Percentiles rank a stretch among this genome's conserved stretches.
These are phyloP conservation scores for Gautieria morchelliformis DNA, from an alignment of 768 basidiomycete species.

Conservation along the genomic window DNA sequence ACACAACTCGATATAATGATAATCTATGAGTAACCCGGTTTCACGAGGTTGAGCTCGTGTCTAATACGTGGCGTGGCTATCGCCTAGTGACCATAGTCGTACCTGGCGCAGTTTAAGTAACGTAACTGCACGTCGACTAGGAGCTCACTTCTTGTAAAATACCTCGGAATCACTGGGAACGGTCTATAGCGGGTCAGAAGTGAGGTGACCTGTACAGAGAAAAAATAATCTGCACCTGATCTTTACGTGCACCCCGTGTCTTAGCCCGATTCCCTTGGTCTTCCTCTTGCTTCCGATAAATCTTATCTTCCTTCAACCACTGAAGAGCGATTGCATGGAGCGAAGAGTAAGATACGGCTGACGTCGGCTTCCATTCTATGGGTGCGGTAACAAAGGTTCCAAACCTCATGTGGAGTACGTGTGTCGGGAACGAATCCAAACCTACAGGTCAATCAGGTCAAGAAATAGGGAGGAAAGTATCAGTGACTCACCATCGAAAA, in stretches of 20 bases:
- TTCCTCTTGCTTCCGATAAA: constrained; percentile 51
- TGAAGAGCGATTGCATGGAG: constrained; percentile 70
- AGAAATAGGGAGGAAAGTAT: background rate
- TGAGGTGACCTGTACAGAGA: constrained; percentile 6
- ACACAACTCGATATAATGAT: background rate
- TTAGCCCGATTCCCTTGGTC: constrained; percentile 38
- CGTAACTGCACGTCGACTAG: background rate
- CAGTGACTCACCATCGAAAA: constrained; percentile 58
- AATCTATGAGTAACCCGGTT: background rate
- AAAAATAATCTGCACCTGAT: constrained; percentile 32
- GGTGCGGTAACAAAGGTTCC: constrained; percentile 64
- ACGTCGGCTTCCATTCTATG: constrained; percentile 56
- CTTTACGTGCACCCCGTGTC: constrained; percentile 47
- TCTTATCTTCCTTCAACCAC: constrained; percentile 84
- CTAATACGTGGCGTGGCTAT: background rate
- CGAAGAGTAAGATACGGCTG: constrained; percentile 18
- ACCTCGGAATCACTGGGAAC: constrained; percentile 69
- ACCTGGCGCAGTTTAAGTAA: background rate
- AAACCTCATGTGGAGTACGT: constrained; percentile 84
- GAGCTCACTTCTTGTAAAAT: constrained; percentile 72
- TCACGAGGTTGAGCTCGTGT: background rate
- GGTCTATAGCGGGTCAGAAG: constrained; percentile 24
- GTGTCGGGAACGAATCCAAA: constrained; percentile 82
- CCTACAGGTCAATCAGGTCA: constrained; percentile 19
- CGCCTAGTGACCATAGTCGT: constrained; percentile 5